Evolutionary conservation across 2,329 filamentous ascomycete genomes (phyloP).

Genomic region (Shiraia bambusicola): DNA sequence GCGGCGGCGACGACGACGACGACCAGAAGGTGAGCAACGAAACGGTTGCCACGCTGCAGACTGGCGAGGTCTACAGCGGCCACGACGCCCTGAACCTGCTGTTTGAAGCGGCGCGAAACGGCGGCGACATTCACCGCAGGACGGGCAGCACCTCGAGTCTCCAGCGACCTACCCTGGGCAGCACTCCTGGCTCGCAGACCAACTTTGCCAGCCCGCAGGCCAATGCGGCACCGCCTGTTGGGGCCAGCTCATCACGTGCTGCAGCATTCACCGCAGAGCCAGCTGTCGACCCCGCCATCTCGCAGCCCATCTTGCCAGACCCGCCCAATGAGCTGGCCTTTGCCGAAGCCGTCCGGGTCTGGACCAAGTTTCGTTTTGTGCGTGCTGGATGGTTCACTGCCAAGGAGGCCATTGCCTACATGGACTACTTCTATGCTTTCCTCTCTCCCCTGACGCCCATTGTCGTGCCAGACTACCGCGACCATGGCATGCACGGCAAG

Average conservation of each 20-base stretch:
- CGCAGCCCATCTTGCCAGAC: conserved; percentile 28
- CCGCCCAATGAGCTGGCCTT: conserved; percentile 42
- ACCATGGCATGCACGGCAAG: conserved; percentile 75
- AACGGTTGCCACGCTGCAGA: conserved; percentile 61
- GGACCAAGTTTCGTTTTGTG: conserved; percentile 92
- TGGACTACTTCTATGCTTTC: conserved; percentile 93
- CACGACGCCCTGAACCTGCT: conserved; percentile 91
- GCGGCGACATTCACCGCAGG: conserved; percentile 45
- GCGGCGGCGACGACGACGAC: conserved; percentile 61
- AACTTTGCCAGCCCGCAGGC: conserved; percentile 40
- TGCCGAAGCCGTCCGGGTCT: conserved; percentile 76
- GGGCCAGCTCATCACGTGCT: conserved; percentile 27
- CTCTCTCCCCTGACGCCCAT: conserved; percentile 92
- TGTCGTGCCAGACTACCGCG: conserved; percentile 84
- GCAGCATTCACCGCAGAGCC: conserved; percentile 20
- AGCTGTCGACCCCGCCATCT: conserved; percentile 36
- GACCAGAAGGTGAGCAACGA: conserved; percentile 61
- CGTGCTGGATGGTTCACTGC: conserved; percentile 95
- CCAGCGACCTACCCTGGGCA: conserved; percentile 38
- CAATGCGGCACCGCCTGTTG: conserved; percentile 24
- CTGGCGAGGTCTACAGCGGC: conserved; percentile 77
- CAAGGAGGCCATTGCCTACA: conserved; percentile 87
- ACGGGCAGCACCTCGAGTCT: conserved; percentile 49
- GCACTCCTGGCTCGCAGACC: conserved; percentile 41
- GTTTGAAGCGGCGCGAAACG: conserved; percentile 73